Conservation (phyloP, 768 basidiomycete genomes). For the Naganishia randhawae region DNA sequence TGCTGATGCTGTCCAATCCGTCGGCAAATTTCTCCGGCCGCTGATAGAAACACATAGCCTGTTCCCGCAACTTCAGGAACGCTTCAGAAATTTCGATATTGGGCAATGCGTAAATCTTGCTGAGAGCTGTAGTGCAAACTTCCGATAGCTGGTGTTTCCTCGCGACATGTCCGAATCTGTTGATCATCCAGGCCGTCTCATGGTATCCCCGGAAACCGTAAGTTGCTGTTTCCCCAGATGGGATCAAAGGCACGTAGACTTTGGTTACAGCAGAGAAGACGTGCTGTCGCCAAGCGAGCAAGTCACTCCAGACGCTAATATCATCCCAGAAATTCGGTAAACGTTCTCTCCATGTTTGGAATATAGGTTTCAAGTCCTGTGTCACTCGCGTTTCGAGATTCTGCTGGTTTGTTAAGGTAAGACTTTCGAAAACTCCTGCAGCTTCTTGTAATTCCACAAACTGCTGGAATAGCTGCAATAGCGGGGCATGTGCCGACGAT, state of each 20-base stretch:
- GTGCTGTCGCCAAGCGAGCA: slow-evolving; percentile 99
- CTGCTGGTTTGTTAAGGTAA: slow-evolving; percentile 75
- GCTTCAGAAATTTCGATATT: slow-evolving; percentile 99
- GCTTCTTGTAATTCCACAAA: slow-evolving; percentile 97
- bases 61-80: slow-evolving; percentile 95
- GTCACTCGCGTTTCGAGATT: slow-evolving; percentile 93
- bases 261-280: slow-evolving; percentile 97
- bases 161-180: slow-evolving; percentile 97
- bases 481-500: slow-evolving; percentile 85
- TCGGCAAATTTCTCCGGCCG: slow-evolving; percentile 87
- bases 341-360: slow-evolving; percentile 94
- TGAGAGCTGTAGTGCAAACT: slow-evolving; percentile 88
- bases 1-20: slow-evolving; percentile 97
- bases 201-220: slow-evolving; percentile 95
- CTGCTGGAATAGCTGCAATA: slow-evolving; percentile 97
- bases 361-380: slow-evolving; percentile 83
- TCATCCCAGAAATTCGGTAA: slow-evolving; percentile 94
- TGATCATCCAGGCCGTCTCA: slow-evolving; percentile 99
- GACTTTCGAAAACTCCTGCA: slow-evolving; percentile 78
- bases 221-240: slow-evolving; percentile 52
- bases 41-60: slow-evolving; percentile 96
- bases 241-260: slow-evolving; percentile 86
- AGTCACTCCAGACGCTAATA: slow-evolving; percentile 96
- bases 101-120: slow-evolving; percentile 95
- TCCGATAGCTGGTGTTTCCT: slow-evolving; percentile 94